phyloP scores from a whole-genome alignment of 2,329 filamentous ascomycete genomes.

The Thielaviopsis punctulata region DNA sequence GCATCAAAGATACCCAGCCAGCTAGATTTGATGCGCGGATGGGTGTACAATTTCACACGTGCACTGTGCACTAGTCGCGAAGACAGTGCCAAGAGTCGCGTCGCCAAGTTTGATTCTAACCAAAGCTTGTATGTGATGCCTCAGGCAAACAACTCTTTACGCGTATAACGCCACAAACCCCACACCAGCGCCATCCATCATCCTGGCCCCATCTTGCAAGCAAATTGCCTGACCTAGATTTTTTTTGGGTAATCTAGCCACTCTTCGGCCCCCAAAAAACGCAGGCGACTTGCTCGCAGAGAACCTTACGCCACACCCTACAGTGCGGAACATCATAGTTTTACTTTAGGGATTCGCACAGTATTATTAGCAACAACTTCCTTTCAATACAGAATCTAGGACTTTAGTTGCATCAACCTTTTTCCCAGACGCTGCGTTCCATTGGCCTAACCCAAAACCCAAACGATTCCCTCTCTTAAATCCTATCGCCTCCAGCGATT shows the following conservation, averaged over 20 bases:
- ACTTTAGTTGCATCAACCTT: background rate
- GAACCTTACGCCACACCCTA: background rate
- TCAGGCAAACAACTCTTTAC: conserved; percentile 4
- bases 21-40: background rate
- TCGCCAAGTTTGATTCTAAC: background rate
- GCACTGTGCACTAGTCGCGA: background rate
- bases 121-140: conserved; percentile 3
- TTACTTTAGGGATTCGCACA: background rate
- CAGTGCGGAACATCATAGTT: background rate
- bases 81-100: conserved; percentile 1
- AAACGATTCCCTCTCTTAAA: background rate
- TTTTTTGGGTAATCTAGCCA: background rate
- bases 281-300: background rate
- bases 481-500: background rate
- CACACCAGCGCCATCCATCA: conserved; percentile 2
- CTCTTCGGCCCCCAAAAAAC: background rate
- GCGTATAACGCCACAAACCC: background rate
- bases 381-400: background rate
- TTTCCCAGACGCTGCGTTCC: background rate
- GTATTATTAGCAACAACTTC: background rate
- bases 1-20: too few species aligned
- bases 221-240: background rate
- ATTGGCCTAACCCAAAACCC: background rate
- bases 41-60: background rate
- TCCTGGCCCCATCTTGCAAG: background rate